Evolutionary conservation across 2,329 filamentous ascomycete genomes (phyloP).

Genomic region (Venturia pyrina): DNA sequence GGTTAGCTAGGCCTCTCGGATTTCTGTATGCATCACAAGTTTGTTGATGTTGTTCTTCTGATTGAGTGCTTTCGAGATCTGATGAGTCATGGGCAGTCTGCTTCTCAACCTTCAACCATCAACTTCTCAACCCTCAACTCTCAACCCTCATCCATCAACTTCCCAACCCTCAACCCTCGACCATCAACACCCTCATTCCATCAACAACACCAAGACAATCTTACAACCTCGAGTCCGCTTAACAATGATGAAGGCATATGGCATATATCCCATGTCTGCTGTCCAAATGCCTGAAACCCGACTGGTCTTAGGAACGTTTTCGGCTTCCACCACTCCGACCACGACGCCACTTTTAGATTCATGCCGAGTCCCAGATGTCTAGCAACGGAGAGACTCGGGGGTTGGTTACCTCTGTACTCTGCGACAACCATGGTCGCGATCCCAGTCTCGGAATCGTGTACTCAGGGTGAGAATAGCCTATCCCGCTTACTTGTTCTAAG

Average conservation of each 20-base stretch:
- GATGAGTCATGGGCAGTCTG: background rate
- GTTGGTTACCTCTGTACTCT: background rate
- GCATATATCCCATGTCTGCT: background rate
- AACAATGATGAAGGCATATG: no score
- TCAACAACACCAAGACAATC: background rate
- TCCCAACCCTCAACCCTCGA: background rate
- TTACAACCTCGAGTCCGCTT: no score
- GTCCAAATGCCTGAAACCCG: background rate
- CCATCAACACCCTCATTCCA: background rate
- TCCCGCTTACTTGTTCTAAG: background rate
- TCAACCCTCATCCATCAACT: background rate
- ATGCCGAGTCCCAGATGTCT: background rate
- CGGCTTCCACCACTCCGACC: background rate
- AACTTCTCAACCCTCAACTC: background rate
- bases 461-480: background rate
- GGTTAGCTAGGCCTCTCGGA: constrained; percentile 20
- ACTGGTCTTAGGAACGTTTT: background rate
- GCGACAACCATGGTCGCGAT: background rate
- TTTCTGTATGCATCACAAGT: background rate
- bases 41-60: background rate
- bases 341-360: background rate
- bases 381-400: background rate
- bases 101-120: background rate
- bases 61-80: background rate
- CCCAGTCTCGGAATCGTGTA: background rate